phyloP scores from a whole-genome alignment of 2,329 filamentous ascomycete genomes.

The Capronia epimyces region DNA sequence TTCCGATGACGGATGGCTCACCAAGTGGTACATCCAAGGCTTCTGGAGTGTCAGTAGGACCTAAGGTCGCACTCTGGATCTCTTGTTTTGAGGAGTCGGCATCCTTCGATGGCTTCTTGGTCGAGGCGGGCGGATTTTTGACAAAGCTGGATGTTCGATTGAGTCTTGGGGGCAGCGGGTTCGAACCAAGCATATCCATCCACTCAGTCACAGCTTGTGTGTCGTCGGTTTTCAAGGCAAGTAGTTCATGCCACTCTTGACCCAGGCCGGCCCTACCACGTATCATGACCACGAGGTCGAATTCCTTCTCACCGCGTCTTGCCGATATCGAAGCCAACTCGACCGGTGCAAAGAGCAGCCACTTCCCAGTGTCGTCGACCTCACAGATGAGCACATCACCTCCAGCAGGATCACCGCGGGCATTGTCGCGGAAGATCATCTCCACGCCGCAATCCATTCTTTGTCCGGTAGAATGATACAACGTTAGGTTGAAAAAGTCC shows the following conservation, averaged over 20 bases:
- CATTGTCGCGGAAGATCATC: slow-evolving; percentile 75
- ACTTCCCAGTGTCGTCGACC: slow-evolving; percentile 68
- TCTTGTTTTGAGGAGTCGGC: neutral
- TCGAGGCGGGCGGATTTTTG: slow-evolving; percentile 30
- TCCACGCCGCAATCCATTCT: slow-evolving; percentile 85
- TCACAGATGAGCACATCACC: slow-evolving; percentile 93
- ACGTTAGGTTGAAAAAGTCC: slow-evolving; percentile 79
- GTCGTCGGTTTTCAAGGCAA: slow-evolving; percentile 70
- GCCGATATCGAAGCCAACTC: slow-evolving; percentile 68
- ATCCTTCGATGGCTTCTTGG: slow-evolving; percentile 23
- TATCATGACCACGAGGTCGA: slow-evolving; percentile 81
- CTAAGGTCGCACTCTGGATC: neutral
- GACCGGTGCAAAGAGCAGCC: slow-evolving; percentile 90
- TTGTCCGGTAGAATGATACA: slow-evolving; percentile 85
- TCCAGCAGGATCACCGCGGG: slow-evolving; percentile 54
- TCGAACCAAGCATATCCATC: slow-evolving; percentile 73
- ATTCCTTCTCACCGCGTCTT: slow-evolving; percentile 64
- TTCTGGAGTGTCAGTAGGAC: slow-evolving; percentile 33
- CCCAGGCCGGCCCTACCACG: slow-evolving; percentile 60
- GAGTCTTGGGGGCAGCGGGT: slow-evolving; percentile 57
- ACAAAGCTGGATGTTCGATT: slow-evolving; percentile 51
- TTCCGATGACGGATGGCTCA: slow-evolving; percentile 32
- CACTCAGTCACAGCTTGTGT: slow-evolving; percentile 77
- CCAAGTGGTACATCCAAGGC: slow-evolving; percentile 59
- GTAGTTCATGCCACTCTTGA: slow-evolving; percentile 74